Conservation (phyloP, 1,284 basidiomycete species). For the Cutaneotrichosporon dermatis region DNA sequence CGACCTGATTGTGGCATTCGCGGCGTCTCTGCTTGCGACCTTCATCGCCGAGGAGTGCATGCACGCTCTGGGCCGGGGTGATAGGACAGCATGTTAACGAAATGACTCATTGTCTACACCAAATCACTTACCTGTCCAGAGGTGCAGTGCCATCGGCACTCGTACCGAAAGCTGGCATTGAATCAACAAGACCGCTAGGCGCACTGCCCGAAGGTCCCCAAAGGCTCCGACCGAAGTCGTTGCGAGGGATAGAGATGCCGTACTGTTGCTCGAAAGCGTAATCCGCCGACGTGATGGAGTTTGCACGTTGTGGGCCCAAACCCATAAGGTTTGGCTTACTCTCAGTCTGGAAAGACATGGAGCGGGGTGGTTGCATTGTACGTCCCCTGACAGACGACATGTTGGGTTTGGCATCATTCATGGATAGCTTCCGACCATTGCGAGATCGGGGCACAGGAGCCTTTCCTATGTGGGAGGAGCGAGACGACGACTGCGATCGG, state of each 20-base stretch:
- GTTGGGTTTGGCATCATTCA: constrained; percentile 35
- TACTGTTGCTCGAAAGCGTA: constrained; percentile 18
- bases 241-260: constrained; percentile 30
- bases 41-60: constrained; percentile 26
- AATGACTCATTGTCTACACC: not conserved
- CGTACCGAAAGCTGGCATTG: constrained; percentile 23
- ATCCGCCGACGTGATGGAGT: constrained; percentile 15
- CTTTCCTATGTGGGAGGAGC: constrained; percentile 34
- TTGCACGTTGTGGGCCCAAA: constrained; percentile 11
- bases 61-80: constrained; percentile 31
- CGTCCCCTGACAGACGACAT: constrained; percentile 12
- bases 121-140: constrained; percentile 19
- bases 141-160: constrained; percentile 13
- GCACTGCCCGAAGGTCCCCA: constrained; percentile 23
- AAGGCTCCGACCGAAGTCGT: constrained; percentile 11
- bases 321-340: constrained; percentile 12
- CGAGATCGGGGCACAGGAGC: constrained; percentile 27
- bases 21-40: constrained; percentile 39
- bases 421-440: constrained; percentile 33
- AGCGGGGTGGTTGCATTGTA: constrained; percentile 18
- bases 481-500: constrained; percentile 32
- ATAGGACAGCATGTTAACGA: constrained; percentile 13
- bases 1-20: constrained; percentile 48
- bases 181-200: constrained; percentile 23
- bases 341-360: constrained; percentile 21